Conservation (phyloP, 441 rosid species). For the Adansonia rubrostipa region DNA sequence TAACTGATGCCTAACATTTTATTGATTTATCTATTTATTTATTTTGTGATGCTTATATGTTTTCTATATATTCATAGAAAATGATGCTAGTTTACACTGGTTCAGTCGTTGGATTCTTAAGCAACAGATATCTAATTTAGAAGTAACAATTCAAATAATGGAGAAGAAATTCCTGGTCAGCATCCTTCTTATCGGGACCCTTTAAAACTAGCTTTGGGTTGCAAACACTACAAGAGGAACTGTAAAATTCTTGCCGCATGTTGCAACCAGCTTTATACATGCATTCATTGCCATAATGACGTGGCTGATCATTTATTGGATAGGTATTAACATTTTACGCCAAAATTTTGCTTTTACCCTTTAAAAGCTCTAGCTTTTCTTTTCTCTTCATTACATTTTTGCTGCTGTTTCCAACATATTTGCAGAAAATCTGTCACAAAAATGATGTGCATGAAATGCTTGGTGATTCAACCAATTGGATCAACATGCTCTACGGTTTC, state of each 20-base stretch:
- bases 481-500: constrained; percentile 53
- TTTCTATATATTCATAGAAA: constrained; percentile 20
- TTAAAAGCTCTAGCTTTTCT: constrained; percentile 8
- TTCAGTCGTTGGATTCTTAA: constrained; percentile 77
- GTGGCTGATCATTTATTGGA: constrained; percentile 64
- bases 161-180: constrained; percentile 56
- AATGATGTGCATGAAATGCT: constrained; percentile 93
- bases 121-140: constrained; percentile 43
- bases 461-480: constrained; percentile 63
- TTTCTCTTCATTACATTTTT: constrained; percentile 12
- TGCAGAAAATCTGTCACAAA: constrained; percentile 60
- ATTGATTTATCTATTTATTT: neutral
- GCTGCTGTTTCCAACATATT: constrained; percentile 22
- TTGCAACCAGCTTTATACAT: constrained; percentile 68
- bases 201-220: constrained; percentile 48
- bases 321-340: constrained; percentile 47
- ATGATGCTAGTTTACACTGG: constrained; percentile 38
- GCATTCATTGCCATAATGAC: constrained; percentile 88
- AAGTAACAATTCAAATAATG: constrained; percentile 35
- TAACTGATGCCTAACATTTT: neutral
- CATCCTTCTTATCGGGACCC: constrained; percentile 63
- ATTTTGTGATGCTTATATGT: constrained; percentile 16
- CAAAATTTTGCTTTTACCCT: neutral
- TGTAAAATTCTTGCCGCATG: constrained; percentile 72
- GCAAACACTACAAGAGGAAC: constrained; percentile 79